Base-by-base conservation (phyloP, 192 early-diverging fungal species). In the Martensiomyces pterosporus region DNA sequence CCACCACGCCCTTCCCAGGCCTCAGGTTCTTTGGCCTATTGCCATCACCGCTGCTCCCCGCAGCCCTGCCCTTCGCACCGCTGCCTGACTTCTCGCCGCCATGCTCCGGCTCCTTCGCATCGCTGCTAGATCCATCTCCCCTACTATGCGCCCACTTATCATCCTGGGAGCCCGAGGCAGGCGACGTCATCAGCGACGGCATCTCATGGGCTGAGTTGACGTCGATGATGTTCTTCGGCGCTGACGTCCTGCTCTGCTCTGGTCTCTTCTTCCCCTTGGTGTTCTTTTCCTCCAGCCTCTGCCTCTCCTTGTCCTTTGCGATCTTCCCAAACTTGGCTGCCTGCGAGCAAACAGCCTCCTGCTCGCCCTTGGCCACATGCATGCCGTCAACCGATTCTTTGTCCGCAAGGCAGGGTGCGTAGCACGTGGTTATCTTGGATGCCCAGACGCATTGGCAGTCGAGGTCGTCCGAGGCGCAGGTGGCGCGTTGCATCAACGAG, bases 401-500 rank as follows among this genome's bases (percentile, higher is more conserved):
- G 6, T 73, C 70, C 32, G 57, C 12, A 4, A 62, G 49, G 24
- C 70, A 73, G n/a, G 70, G 70, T 2, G 63, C 57, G 35, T 57
- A 73, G 43, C 70, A 73, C 0, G 58, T 61, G 19, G 63, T 62
- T 5, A 50, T 46, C 15, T 54, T 39, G 24, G 54, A 51, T 2
- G 70, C 70, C 70, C 70, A 73, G 0, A 47, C 62, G 26, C 70
- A 73, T 39, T 73, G 70, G 51, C 70, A 73, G 57, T 73, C 70
- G 10, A 66, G 40, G 43, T 73, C 63, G 39, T 73, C 70, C 45
- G 52, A 39, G 7, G 46, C 49, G 47, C 70, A 73, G 4, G 63
- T 62, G 2, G 62, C 54, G 3, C 58, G 53, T 9, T 74, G 70
- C 70, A 74, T 66, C 0, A 55, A 49, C 3, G 63, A 39, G 52